Conservation (phyloP, 2,329 filamentous ascomycete species). For the Aspergillus novofumigatus region DNA sequence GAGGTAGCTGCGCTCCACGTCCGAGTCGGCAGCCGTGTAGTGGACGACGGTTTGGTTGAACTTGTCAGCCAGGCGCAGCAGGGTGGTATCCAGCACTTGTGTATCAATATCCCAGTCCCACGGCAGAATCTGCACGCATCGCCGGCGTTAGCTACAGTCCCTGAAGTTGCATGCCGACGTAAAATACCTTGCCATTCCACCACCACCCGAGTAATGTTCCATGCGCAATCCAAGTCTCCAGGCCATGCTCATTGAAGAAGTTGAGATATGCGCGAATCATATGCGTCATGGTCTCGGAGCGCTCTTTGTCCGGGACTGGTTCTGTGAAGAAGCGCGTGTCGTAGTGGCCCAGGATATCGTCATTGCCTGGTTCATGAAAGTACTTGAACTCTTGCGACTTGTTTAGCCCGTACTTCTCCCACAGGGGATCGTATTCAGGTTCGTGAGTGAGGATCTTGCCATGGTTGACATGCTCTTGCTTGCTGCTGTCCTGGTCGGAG, state of each 20-base stretch:
- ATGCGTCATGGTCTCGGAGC: constrained; percentile 62
- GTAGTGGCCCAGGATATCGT: constrained; percentile 65
- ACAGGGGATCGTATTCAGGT: constrained; percentile 11
- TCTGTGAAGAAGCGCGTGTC: constrained; percentile 66
- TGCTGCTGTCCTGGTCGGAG: not conserved
- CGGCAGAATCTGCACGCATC: constrained; percentile 57
- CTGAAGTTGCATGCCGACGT: not conserved
- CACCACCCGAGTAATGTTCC: constrained; percentile 83
- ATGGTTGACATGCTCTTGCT: constrained; percentile 2
- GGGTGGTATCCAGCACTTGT: constrained; percentile 66
- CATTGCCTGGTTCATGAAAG: constrained; percentile 61
- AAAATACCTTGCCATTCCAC: constrained; percentile 66
- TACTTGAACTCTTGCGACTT: constrained; percentile 50
- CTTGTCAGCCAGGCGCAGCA: constrained; percentile 60
- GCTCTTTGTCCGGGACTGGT: constrained; percentile 62
- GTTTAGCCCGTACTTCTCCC: constrained; percentile 25
- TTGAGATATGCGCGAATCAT: constrained; percentile 71
- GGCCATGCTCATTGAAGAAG: constrained; percentile 58
- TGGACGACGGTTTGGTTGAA: constrained; percentile 64
- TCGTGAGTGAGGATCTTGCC: constrained; percentile 11
- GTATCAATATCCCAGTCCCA: constrained; percentile 86
- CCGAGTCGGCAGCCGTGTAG: constrained; percentile 36
- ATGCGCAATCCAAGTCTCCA: constrained; percentile 85
- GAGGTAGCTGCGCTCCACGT: constrained; percentile 56
- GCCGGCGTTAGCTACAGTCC: not conserved